Base-by-base conservation (phyloP, 2,329 filamentous ascomycete genomes). In the Cyclaneusma minus region DNA sequence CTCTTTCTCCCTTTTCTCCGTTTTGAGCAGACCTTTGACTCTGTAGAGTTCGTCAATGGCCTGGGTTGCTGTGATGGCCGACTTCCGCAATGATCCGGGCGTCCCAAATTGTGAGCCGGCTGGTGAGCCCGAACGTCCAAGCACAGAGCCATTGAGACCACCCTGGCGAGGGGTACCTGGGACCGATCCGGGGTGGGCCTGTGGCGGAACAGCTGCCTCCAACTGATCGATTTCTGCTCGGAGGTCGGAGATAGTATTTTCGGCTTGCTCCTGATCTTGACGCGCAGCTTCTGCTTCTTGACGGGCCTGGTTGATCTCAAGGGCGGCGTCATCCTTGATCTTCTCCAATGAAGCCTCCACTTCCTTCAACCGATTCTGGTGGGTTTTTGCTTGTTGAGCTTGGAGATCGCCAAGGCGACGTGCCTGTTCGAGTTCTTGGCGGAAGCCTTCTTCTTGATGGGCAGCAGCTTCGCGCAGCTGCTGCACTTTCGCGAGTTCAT, bases 391-490 rank as follows among this genome's bases (percentile, higher is more conserved):
- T 28, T 79, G 73, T 43, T 85, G 74, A 31, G 81, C 68, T 37
- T 82, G 81, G 45, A 91, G 65, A 35, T 93, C 77, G 3, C 84
- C 80, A 12, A 98, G 64, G 22, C 89, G 71, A 31, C 70, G 73
- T 14, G 79, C 72, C 35, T 77, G 77, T 36, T 91, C 83, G 6
- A 93, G 62, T 47, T 95, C 85, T 29, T 85, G 74, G 40, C 77
- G 73, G 59, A 89, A 91, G 33, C 77, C 76, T 47, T 94, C 79
- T 34, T 92, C 75, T n/a, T 74, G 73, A 28, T 80, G 70, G 2
- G 81, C 76, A 14, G 79, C 77, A 12, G 81, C 69, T 44, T 92
- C 84, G 43, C 89, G 77, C 17, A 94, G 65, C 46, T 84, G 76
- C 43, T 94, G 83, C 16, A 93, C 71, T 43, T 76, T 83, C 22